phyloP scores from a whole-genome alignment of 306 rosid species.

The Hippophae tibetana region DNA sequence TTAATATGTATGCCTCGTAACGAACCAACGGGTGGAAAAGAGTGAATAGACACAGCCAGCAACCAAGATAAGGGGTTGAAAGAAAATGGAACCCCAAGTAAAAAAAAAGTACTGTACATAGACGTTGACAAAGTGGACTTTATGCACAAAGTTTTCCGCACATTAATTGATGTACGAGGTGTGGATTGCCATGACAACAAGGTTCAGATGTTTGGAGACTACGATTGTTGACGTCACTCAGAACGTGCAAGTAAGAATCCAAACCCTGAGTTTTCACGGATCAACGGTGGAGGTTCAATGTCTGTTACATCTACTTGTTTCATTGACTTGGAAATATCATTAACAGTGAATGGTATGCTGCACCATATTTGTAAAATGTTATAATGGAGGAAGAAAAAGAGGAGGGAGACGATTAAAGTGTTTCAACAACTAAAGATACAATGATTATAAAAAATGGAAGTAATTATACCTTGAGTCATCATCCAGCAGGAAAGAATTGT shows the following conservation, averaged over 20 bases:
- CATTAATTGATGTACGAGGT: no score
- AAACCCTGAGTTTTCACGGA: slow-evolving; percentile 94
- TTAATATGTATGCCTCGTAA: slow-evolving; percentile 54
- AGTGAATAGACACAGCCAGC: slow-evolving; percentile 49
- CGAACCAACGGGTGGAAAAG: slow-evolving; percentile 60
- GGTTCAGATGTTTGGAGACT: slow-evolving; percentile 16
- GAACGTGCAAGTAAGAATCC: slow-evolving; percentile 84
- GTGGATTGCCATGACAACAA: slow-evolving; percentile 13
- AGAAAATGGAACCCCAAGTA: slow-evolving; percentile 52
- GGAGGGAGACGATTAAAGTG: background rate
- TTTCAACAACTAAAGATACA: no score
- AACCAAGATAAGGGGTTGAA: slow-evolving; percentile 49
- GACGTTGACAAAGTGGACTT: no score
- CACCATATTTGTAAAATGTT: slow-evolving; percentile 15
- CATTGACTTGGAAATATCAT: slow-evolving; percentile 94
- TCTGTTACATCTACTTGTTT: slow-evolving; percentile 80
- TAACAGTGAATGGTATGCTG: slow-evolving; percentile 98
- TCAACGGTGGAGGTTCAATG: slow-evolving; percentile 92
- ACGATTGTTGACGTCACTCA: slow-evolving; percentile 36
- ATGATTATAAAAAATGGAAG: no score
- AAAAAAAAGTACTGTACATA: slow-evolving; percentile 19
- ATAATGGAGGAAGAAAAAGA: background rate
- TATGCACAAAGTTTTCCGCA: no score
- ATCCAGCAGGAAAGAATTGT: slow-evolving; percentile 93
- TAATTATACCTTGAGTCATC: slow-evolving; percentile 85